phyloP scores from a whole-genome alignment of 106 monocot genomes.

The Dioscorea alata region DNA sequence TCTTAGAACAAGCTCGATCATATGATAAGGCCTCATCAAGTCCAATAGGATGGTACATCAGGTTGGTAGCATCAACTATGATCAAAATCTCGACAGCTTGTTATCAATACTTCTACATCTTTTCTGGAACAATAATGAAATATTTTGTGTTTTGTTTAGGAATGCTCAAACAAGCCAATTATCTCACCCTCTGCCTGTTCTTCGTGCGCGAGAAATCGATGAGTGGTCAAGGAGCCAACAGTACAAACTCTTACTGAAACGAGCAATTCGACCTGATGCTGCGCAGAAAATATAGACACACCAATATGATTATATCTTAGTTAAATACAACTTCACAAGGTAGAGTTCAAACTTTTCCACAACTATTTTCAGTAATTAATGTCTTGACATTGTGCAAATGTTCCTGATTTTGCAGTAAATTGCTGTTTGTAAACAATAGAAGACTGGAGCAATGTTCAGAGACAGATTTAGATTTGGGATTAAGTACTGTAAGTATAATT shows the following conservation, averaged over 20 bases:
- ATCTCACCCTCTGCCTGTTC: slow-evolving; percentile 85
- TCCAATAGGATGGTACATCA: slow-evolving; percentile 93
- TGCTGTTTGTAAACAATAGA: too few relatives aligned
- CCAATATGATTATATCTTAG: too few relatives aligned
- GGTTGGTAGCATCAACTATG: slow-evolving; percentile 23
- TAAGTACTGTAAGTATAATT: too few relatives aligned
- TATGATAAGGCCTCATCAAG: slow-evolving; percentile 95
- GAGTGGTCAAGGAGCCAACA: slow-evolving; percentile 84
- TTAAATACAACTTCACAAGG: too few relatives aligned
- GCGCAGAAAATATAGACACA: slow-evolving; percentile 11
- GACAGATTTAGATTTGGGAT: too few relatives aligned
- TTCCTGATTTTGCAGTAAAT: too few relatives aligned
- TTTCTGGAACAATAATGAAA: not conserved
- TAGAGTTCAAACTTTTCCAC: too few relatives aligned
- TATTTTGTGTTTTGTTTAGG: slow-evolving; percentile 26
- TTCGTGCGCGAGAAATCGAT: slow-evolving; percentile 90
- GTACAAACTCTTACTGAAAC: slow-evolving; percentile 50
- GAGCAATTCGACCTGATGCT: slow-evolving; percentile 24
- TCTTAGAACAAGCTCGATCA: slow-evolving; percentile 95
- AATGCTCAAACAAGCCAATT: slow-evolving; percentile 91
- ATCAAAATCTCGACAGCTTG: not conserved
- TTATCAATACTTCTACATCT: not conserved
- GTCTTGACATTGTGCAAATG: too few relatives aligned
- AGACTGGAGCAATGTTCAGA: too few relatives aligned
- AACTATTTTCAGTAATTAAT: too few relatives aligned